Evolutionary conservation across 805 yeast genomes (phyloP).

Genomic region (Yamadazyma laniorum): DNA sequence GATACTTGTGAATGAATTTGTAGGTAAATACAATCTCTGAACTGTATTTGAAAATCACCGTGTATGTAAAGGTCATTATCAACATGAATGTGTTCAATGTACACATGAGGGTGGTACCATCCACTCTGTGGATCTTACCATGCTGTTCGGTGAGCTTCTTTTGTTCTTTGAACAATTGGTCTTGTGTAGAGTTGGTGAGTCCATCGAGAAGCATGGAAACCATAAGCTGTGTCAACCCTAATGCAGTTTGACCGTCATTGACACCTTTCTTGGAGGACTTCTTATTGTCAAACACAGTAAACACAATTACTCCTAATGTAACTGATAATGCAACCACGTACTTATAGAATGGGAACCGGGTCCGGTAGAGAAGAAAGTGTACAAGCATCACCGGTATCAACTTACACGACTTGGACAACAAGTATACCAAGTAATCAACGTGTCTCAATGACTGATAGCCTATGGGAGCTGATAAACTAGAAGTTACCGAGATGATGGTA

Average conservation of each 20-base stretch:
- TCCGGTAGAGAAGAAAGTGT: constrained; percentile 67
- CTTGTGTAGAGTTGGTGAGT: constrained; percentile 90
- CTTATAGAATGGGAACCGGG: constrained; percentile 71
- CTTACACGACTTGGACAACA: constrained; percentile 91
- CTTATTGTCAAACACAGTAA: constrained; percentile 50
- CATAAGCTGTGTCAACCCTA: constrained; percentile 62
- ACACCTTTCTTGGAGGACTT: constrained; percentile 17
- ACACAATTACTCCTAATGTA: constrained; percentile 77
- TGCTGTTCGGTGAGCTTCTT: constrained; percentile 10
- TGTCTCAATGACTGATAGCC: constrained; percentile 76
- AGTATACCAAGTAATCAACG: constrained; percentile 80
- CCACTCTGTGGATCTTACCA: constrained; percentile 33
- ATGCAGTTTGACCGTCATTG: constrained; percentile 41
- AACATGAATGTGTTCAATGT: constrained; percentile 50
- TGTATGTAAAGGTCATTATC: constrained; percentile 49
- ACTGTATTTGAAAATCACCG: constrained; percentile 39
- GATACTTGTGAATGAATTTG: constrained; percentile 49
- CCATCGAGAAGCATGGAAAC: constrained; percentile 82
- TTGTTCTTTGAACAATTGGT: constrained; percentile 62
- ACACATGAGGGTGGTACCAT: constrained; percentile 89
- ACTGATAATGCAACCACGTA: constrained; percentile 75
- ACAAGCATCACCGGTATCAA: constrained; percentile 91
- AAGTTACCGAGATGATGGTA: constrained; percentile 62
- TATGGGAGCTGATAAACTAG: constrained; percentile 78
- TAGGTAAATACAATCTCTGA: constrained; percentile 50